phyloP scores from a whole-genome alignment of 164 flowering plant species.

The Chimonanthus salicifolius region DNA sequence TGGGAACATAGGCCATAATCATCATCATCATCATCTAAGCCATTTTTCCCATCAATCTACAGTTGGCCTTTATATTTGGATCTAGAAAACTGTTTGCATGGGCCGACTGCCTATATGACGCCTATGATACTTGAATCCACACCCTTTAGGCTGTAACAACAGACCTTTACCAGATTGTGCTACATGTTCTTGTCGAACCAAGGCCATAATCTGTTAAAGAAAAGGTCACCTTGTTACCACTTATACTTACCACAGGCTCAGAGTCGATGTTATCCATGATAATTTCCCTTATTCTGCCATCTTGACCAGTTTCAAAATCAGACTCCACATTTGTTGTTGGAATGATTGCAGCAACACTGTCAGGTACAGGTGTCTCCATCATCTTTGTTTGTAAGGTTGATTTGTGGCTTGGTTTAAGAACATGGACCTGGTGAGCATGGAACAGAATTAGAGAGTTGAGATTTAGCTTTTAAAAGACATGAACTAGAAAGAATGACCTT shows the following conservation, averaged over 20 bases:
- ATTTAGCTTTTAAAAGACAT: not conserved
- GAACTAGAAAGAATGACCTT: conserved; percentile 2
- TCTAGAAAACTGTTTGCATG: no score
- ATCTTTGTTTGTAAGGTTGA: conserved; percentile 73
- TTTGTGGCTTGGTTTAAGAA: conserved; percentile 91
- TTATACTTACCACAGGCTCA: conserved; percentile 45
- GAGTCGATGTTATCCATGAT: conserved; percentile 64
- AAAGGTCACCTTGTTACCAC: not conserved
- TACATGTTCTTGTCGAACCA: no score
- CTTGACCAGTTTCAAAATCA: conserved; percentile 66
- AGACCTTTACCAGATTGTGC: no score
- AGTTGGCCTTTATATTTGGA: no score
- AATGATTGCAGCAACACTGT: conserved; percentile 72
- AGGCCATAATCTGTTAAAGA: no score
- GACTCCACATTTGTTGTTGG: conserved; percentile 67
- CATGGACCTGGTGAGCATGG: conserved; percentile 49
- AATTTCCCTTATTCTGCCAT: conserved; percentile 84
- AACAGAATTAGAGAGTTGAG: conserved; percentile 7
- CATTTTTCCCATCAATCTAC: no score
- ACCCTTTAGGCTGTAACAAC: no score
- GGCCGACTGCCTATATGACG: no score
- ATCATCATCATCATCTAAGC: no score
- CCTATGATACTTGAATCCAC: no score
- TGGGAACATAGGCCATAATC: no score
- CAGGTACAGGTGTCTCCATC: conserved; percentile 52